phyloP scores from a whole-genome alignment of 371 early-diverging fungal species.

The Syncephalis fuscata region DNA sequence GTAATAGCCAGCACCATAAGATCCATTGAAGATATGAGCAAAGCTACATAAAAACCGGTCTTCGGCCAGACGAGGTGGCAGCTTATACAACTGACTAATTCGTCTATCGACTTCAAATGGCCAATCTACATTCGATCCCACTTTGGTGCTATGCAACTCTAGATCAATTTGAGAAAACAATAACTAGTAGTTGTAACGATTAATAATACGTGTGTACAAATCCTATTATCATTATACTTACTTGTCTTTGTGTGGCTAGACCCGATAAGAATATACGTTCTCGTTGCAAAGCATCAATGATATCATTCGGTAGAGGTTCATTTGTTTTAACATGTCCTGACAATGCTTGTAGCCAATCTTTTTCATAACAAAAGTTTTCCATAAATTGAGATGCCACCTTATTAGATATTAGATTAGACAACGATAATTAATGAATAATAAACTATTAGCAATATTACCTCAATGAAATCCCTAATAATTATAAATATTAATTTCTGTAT shows the following conservation, averaged over 20 bases:
- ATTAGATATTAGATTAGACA: neutral
- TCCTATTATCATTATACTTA: conserved; percentile 4
- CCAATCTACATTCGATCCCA: conserved; percentile 7
- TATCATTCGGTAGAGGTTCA: conserved; percentile 37
- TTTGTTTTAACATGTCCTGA: conserved; percentile 36
- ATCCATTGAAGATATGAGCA: conserved; percentile 45
- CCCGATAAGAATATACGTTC: conserved; percentile 34
- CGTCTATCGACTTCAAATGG: conserved; percentile 32
- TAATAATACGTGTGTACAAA: neutral
- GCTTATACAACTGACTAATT: conserved; percentile 26
- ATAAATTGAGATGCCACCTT: conserved; percentile 51
- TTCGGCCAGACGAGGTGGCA: conserved; percentile 28
- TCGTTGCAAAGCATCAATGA: conserved; percentile 30
- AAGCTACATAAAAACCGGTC: conserved; percentile 44
- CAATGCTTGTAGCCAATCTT: conserved; percentile 29
- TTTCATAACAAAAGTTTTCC: conserved; percentile 50
- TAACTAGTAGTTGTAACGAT: conserved; percentile 23
- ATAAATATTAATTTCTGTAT: too few species aligned
- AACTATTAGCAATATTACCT: conserved; percentile 3
- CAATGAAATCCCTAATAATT: conserved; percentile 26
- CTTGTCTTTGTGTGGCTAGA: conserved; percentile 36
- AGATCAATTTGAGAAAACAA: conserved; percentile 39
- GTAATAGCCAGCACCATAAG: conserved; percentile 45
- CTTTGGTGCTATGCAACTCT: conserved; percentile 24
- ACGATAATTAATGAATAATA: neutral